Conservation (phyloP, 2,329 filamentous ascomycete species). For the Colletotrichum orchidophilum region DNA sequence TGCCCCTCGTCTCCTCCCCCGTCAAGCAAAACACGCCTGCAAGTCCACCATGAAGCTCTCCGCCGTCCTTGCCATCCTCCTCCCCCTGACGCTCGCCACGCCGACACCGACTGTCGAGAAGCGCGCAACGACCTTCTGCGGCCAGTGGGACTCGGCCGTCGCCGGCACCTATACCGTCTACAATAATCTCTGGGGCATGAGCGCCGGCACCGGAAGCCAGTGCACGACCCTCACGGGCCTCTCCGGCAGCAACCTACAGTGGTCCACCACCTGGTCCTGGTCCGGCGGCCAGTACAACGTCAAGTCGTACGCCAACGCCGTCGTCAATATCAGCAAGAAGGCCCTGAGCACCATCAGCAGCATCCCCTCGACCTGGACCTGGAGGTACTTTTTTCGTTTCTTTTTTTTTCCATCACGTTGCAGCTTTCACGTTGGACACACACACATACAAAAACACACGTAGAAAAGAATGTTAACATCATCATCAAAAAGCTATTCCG, state of each 20-base stretch:
- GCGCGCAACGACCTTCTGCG: conserved; percentile 37
- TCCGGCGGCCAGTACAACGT: conserved; percentile 47
- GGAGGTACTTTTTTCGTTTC: conserved; percentile 37
- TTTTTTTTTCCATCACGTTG: neutral
- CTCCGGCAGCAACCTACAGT: conserved; percentile 45
- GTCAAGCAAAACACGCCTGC: too few relatives aligned
- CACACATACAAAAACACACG: too few relatives aligned
- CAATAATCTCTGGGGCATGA: conserved; percentile 53
- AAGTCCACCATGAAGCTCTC: conserved; percentile 33
- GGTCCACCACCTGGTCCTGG: conserved; percentile 53
- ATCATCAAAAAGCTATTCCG: conserved; percentile 44
- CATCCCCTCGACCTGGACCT: conserved; percentile 46
- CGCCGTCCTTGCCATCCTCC: conserved; percentile 27
- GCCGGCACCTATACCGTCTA: conserved; percentile 42
- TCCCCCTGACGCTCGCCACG: conserved; percentile 29
- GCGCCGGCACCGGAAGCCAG: conserved; percentile 46
- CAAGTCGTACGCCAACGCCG: conserved; percentile 54
- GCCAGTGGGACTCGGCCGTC: conserved; percentile 37
- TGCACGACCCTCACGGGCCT: conserved; percentile 50
- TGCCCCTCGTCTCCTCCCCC: too few relatives aligned
- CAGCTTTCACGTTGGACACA: too few relatives aligned
- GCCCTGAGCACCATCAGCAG: conserved; percentile 43
- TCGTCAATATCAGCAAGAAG: conserved; percentile 40
- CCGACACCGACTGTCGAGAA: conserved; percentile 30
- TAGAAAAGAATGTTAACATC: too few relatives aligned